Conservation (phyloP, 768 basidiomycete genomes). For the Mycena epipterygia region DNA sequence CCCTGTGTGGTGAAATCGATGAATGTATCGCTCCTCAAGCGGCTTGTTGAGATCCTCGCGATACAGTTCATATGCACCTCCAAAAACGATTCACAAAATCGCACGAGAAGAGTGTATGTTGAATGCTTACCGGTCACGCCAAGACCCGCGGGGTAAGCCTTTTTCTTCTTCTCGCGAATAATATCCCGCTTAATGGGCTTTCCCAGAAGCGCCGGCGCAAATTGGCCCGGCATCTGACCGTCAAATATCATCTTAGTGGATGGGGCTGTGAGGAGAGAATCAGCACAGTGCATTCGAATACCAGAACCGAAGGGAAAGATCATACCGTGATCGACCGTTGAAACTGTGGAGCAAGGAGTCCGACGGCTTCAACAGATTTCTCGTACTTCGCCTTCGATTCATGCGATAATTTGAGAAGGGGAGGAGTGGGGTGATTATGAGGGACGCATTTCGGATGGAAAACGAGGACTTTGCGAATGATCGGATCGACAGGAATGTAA, state of each 20-base stretch:
- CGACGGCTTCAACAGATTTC: slow-evolving; percentile 21
- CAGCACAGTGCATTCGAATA: not conserved
- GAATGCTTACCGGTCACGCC: not conserved
- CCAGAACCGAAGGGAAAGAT: not conserved
- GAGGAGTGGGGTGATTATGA: slow-evolving; percentile 38
- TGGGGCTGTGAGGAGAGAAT: slow-evolving; percentile 15
- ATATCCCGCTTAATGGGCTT: slow-evolving; percentile 11
- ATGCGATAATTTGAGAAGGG: slow-evolving; percentile 27
- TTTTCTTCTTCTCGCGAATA: slow-evolving; percentile 14
- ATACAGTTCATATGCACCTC: slow-evolving; percentile 18
- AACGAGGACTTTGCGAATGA: slow-evolving; percentile 11
- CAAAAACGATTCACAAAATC: not conserved
- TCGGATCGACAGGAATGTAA: slow-evolving; percentile 15
- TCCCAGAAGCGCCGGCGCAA: slow-evolving; percentile 21
- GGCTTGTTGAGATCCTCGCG: slow-evolving; percentile 46
- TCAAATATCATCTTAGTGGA: not conserved
- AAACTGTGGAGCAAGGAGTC: slow-evolving; percentile 25
- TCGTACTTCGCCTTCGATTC: slow-evolving; percentile 1
- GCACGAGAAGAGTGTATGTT: not conserved
- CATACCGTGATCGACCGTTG: slow-evolving; percentile 35
- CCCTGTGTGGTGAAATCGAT: slow-evolving; percentile 10
- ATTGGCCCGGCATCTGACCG: slow-evolving; percentile 17
- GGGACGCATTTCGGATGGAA: not conserved
- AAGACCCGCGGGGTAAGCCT: slow-evolving; percentile 1
- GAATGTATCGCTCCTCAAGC: slow-evolving; percentile 39